Percentiles rank a stretch among this genome's conserved stretches.
phyloP scores from a whole-genome alignment of 495 filamentous ascomycete species.

The Lasiosphaeria ovina region DNA sequence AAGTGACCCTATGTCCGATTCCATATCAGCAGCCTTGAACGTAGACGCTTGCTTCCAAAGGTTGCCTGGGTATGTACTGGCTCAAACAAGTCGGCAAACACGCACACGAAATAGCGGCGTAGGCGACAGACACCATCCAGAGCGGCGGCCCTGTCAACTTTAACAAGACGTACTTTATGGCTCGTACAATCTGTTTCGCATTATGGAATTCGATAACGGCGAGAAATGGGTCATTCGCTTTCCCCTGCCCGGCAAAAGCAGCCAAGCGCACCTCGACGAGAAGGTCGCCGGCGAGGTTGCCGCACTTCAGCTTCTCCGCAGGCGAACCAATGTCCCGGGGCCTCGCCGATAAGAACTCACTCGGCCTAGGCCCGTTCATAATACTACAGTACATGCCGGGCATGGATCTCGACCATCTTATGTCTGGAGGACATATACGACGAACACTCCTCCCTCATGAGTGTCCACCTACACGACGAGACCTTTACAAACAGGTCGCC shows the following conservation, averaged over 20 bases:
- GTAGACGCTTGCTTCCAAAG: slow-evolving; percentile 7
- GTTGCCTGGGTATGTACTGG: slow-evolving; percentile 3
- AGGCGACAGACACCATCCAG: slow-evolving; percentile 1
- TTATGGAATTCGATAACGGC: not conserved
- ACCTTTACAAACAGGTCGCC: not conserved
- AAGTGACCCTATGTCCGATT: too few relatives aligned
- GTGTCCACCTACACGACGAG: not conserved
- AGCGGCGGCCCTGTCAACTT: slow-evolving; percentile 1
- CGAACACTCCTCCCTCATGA: slow-evolving; percentile 1
- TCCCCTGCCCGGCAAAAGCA: not conserved
- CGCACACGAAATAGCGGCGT: slow-evolving; percentile 1
- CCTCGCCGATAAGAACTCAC: not conserved
- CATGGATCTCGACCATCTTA: not conserved
- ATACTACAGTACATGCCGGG: not conserved
- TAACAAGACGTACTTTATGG: not conserved
- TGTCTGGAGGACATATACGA: not conserved
- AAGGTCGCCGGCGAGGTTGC: slow-evolving; percentile 2
- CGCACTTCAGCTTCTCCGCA: not conserved
- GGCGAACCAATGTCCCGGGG: slow-evolving; percentile 4
- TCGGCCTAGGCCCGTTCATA: slow-evolving; percentile 4
- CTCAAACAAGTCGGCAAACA: slow-evolving; percentile 1
- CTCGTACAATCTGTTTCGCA: slow-evolving; percentile 1
- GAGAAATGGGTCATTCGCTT: slow-evolving; percentile 8
- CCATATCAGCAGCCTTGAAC: too few relatives aligned
- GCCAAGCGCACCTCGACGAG: slow-evolving; percentile 7